Conservation (phyloP, 495 filamentous ascomycete genomes). For the Alectoria sarmentosa region DNA sequence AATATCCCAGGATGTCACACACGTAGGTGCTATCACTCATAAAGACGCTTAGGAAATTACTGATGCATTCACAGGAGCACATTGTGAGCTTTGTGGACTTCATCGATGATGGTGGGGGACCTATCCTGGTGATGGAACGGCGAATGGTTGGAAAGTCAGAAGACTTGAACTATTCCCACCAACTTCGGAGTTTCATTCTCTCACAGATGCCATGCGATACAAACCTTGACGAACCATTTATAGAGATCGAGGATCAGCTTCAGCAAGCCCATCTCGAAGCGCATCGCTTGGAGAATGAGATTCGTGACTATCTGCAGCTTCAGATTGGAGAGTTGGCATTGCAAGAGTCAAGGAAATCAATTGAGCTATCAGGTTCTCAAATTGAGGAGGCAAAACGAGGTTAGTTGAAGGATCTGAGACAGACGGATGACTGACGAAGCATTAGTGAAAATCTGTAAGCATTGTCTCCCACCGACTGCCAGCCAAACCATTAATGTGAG, state of each 20-base stretch:
- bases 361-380: conserved; percentile 3
- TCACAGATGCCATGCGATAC: no score
- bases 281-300: conserved; percentile 8
- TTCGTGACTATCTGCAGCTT: conserved; percentile 6
- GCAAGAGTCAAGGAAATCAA: conserved; percentile 4
- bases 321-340: background rate
- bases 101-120: conserved; percentile 4
- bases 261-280: no score
- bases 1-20: background rate
- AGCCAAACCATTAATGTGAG: no score
- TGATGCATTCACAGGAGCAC: background rate
- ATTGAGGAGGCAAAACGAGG: background rate
- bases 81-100: conserved; percentile 7
- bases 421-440: no score
- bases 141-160: no score
- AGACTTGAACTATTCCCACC: no score
- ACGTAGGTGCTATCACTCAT: conserved; percentile 4
- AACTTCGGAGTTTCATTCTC: no score
- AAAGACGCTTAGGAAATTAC: background rate
- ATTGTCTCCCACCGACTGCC: no score
- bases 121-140: conserved; percentile 11
- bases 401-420: background rate
- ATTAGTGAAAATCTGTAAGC: no score
- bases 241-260: no score
- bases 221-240: no score